A percentile compares a stretch with the other conserved stretches of the same genome.
phyloP scores from a whole-genome alignment of 2,329 filamentous ascomycete species.

The Parafenestella ontariensis region DNA sequence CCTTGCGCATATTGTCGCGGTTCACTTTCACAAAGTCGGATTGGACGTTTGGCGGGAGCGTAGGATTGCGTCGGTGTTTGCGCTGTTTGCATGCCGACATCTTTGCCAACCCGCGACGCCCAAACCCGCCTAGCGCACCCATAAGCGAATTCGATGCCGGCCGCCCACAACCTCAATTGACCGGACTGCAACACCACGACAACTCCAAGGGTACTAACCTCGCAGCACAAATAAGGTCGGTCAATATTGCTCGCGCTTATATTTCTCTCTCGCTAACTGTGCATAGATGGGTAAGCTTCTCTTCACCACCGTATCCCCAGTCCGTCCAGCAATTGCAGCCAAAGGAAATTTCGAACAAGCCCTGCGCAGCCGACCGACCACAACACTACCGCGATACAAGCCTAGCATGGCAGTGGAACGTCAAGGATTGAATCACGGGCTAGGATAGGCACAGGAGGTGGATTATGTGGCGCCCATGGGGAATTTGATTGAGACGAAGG shows the following conservation, averaged over 20 bases:
- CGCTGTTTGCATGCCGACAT: constrained; percentile 28
- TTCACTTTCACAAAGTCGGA: background rate
- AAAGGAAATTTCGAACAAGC: constrained; percentile 28
- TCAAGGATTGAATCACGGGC: background rate
- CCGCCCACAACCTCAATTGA: constrained; percentile 21
- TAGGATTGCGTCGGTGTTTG: constrained; percentile 28
- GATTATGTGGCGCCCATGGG: background rate
- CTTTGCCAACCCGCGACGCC: constrained; percentile 18
- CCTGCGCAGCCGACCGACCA: constrained; percentile 16
- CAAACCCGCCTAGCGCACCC: constrained; percentile 28
- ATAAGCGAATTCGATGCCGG: constrained; percentile 29
- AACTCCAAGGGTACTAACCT: constrained; percentile 50
- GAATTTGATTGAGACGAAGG: background rate
- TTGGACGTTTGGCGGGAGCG: background rate
- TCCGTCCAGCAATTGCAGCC: constrained; percentile 45
- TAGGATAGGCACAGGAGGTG: background rate
- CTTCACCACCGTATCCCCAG: constrained; percentile 26
- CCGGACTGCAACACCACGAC: constrained; percentile 36
- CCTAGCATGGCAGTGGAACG: background rate
- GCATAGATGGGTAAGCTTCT: constrained; percentile 68
- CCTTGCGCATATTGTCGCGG: background rate
- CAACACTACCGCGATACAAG: constrained; percentile 7
- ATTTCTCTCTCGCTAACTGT: constrained; percentile 37
- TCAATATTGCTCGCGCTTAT: constrained; percentile 10
- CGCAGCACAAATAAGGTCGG: constrained; percentile 64